Base-by-base conservation (phyloP, 164 flowering plant genomes). In the Litsea cubeba region DNA sequence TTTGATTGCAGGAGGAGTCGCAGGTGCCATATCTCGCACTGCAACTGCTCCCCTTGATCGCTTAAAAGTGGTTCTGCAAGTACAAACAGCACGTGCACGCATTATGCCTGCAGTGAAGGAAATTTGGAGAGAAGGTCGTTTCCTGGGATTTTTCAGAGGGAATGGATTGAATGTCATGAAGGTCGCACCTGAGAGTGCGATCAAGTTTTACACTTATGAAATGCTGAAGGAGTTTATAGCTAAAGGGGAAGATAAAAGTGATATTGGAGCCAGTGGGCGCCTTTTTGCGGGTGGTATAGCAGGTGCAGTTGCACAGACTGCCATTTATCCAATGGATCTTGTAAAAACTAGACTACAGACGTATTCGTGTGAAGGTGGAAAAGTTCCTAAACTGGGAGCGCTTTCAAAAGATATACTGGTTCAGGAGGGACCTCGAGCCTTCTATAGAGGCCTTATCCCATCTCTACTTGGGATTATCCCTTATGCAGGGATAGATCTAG, bases 41-140 rank as follows among this genome's bases (percentile, higher is more conserved):
- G 93, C 94, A 66, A 96, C 99, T 72, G 99, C 99, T 69, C 99
- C 99, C 76, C 95, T 96, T 63, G 99, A 96, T 80, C 88, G 97
- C 35, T 81, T 96, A 50, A 96, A 96, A 79, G 99, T 96, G 62
- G 79, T 82, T 57, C 76, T 96, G 68, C 99, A 96, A 84, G 95
- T 96, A 28, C 97, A 90, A 77, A 94, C 97, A n/a, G 68, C 84
- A 24, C 82, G 68, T 63, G 88, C 91, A 72, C 73, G 72, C 54
- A 78, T 92, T 50, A 71, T 85, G 63, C 90, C 97, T 57, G 96
- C 96, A 17, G 70, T 92, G 28, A 87, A 80, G 74, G 78, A 85
- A 7, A 89, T 95, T 76, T 92, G 85, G 94, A 87, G 73, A 57
- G 91, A 92, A 76, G 98, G 90, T 65, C 83, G 91, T n/a, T 40